Conservation (phyloP, 805 yeast species). For the Scheffersomyces stipitis region DNA sequence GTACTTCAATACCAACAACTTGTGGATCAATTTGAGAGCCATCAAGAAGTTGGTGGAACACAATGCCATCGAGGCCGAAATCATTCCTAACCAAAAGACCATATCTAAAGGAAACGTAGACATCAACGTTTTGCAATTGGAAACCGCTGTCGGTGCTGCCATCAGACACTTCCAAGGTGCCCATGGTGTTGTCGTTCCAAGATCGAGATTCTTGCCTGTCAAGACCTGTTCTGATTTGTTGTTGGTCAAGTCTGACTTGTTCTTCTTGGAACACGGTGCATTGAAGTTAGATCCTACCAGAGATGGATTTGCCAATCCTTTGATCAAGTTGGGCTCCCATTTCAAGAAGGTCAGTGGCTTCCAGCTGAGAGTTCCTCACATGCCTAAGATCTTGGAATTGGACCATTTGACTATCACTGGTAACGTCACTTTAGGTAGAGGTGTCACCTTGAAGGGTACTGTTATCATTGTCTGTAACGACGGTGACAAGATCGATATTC, state of each 20-base stretch:
- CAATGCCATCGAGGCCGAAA: conserved; percentile 82
- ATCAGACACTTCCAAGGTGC: conserved; percentile 93
- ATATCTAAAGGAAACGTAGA: conserved; percentile 76
- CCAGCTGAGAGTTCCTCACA: conserved; percentile 86
- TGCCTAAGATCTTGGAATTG: conserved; percentile 93
- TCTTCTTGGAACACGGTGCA: conserved; percentile 88
- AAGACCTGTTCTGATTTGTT: conserved; percentile 95
- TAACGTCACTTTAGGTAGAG: conserved; percentile 87
- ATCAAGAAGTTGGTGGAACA: conserved; percentile 87
- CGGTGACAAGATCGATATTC: conserved; percentile 95
- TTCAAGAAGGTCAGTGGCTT: conserved; percentile 94
- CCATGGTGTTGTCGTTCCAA: conserved; percentile 97
- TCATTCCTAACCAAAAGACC: conserved; percentile 91
- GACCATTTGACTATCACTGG: conserved; percentile 98
- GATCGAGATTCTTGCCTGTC: conserved; percentile 96
- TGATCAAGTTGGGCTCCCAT: conserved; percentile 93
- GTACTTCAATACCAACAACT: conserved; percentile 96
- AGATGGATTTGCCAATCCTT: conserved; percentile 88
- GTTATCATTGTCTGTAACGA: conserved; percentile 97
- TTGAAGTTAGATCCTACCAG: conserved; percentile 79
- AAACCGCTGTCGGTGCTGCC: conserved; percentile 99
- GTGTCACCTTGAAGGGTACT: conserved; percentile 91
- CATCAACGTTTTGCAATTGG: conserved; percentile 86
- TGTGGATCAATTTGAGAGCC: conserved; percentile 96
- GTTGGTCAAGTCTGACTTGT: conserved; percentile 92